A percentile compares a stretch with the other conserved stretches of the same genome.
Conservation (phyloP, 129 eudicot species). For the Arctium minus region DNA sequence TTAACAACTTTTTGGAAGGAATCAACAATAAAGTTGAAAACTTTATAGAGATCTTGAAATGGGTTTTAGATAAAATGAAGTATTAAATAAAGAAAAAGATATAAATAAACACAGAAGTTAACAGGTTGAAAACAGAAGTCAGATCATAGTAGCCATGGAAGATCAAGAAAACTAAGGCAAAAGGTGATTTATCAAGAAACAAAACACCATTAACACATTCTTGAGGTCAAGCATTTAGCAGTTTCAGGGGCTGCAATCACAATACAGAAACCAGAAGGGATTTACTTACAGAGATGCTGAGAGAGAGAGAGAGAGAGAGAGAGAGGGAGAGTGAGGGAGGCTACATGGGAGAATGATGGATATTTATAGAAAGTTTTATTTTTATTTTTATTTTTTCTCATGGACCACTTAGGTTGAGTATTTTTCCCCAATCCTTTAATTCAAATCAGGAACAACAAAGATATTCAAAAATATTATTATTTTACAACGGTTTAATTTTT, state of each 20-base stretch:
- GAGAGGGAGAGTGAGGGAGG: background rate
- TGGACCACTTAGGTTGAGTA: background rate
- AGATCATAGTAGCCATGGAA: background rate
- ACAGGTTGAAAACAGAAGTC: background rate
- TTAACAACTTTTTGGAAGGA: background rate
- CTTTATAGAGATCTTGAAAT: background rate
- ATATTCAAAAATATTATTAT: no score
- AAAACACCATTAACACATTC: conserved; percentile 7
- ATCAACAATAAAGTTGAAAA: conserved; percentile 8
- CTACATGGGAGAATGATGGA: background rate
- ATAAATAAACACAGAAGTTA: background rate
- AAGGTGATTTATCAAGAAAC: background rate
- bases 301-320: background rate
- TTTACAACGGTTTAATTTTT: no score
- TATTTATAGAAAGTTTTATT: conserved; percentile 12
- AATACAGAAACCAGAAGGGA: background rate
- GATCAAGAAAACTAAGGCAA: background rate
- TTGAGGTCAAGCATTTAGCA: background rate
- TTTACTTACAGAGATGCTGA: conserved; percentile 5
- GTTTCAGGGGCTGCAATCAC: background rate
- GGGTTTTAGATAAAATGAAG: background rate
- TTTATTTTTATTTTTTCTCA: background rate
- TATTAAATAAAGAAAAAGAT: background rate
- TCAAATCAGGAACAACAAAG: background rate
- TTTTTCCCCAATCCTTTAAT: background rate